phyloP scores from a whole-genome alignment of 2,329 filamentous ascomycete genomes.

The Fusarium multiceps region DNA sequence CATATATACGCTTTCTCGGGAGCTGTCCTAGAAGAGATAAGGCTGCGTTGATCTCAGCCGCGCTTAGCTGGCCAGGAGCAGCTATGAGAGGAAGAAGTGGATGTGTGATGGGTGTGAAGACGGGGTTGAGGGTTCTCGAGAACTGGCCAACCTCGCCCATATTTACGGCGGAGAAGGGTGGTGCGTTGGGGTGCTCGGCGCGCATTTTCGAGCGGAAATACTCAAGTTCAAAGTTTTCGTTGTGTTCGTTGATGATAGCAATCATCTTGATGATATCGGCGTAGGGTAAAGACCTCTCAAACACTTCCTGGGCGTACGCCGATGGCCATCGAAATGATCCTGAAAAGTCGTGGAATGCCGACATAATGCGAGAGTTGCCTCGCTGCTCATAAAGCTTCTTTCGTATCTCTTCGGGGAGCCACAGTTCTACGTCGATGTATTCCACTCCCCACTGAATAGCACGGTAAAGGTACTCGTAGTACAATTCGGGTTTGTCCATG shows the following conservation, averaged over 20 bases:
- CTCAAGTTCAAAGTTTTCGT: slow-evolving; percentile 90
- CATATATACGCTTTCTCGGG: slow-evolving; percentile 82
- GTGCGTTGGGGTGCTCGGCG: slow-evolving; percentile 73
- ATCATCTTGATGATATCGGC: slow-evolving; percentile 94
- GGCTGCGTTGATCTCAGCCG: slow-evolving; percentile 85
- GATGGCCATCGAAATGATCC: slow-evolving; percentile 87
- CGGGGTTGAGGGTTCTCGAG: slow-evolving; percentile 83
- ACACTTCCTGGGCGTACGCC: slow-evolving; percentile 75
- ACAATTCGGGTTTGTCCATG: slow-evolving; percentile 80
- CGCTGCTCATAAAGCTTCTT: slow-evolving; percentile 73
- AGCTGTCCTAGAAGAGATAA: slow-evolving; percentile 83
- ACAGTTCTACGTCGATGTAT: slow-evolving; percentile 89
- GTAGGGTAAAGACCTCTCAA: slow-evolving; percentile 76
- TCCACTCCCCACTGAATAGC: slow-evolving; percentile 91
- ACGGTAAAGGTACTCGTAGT: slow-evolving; percentile 82
- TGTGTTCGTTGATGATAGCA: slow-evolving; percentile 80
- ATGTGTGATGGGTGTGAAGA: slow-evolving; percentile 90
- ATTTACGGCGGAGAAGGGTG: slow-evolving; percentile 84
- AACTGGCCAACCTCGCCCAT: slow-evolving; percentile 90
- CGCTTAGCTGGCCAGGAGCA: slow-evolving; percentile 85
- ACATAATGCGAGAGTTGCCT: slow-evolving; percentile 86
- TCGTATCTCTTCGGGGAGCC: slow-evolving; percentile 83
- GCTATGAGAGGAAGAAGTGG: slow-evolving; percentile 85
- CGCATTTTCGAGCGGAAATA: slow-evolving; percentile 85
- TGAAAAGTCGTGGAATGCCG: slow-evolving; percentile 91